phyloP scores from a whole-genome alignment of 169 alveolate genomes.

The Plasmodium chabaudi region DNA sequence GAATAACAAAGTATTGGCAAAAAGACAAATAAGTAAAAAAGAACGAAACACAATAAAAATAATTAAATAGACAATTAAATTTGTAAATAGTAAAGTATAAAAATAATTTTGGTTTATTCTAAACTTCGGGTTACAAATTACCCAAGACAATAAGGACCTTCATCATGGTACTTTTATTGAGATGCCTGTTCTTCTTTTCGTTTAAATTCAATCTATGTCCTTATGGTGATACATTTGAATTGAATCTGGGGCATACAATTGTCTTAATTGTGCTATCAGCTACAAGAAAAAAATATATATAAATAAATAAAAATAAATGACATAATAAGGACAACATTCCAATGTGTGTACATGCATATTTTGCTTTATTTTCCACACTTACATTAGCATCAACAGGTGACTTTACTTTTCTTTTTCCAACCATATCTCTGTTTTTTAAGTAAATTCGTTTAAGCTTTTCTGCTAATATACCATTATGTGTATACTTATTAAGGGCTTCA shows the following conservation, averaged over 20 bases:
- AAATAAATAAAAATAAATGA: neutral
- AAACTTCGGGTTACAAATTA: neutral
- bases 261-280: constrained; percentile 73
- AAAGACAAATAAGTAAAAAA: too few relatives aligned
- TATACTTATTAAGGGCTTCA: constrained; percentile 69
- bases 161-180: neutral
- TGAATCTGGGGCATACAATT: constrained; percentile 73
- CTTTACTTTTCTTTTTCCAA: constrained; percentile 39
- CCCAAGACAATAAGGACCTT: neutral
- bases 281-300: constrained; percentile 15
- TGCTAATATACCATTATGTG: constrained; percentile 71
- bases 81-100: too few relatives aligned
- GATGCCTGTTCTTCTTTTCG: neutral
- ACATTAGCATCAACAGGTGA: constrained; percentile 63
- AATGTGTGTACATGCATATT: neutral
- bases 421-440: constrained; percentile 22
- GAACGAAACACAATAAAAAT: too few relatives aligned
- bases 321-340: neutral
- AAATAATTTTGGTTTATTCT: neutral
- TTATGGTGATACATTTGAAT: constrained; percentile 4
- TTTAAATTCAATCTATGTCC: neutral
- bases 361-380: neutral
- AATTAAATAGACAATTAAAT: too few relatives aligned
- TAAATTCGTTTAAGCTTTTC: constrained; percentile 60
- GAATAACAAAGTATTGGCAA: too few relatives aligned